Evolutionary conservation across 148 eudicot genomes (phyloP).

Genomic region (Vaccinium corymbosum): DNA sequence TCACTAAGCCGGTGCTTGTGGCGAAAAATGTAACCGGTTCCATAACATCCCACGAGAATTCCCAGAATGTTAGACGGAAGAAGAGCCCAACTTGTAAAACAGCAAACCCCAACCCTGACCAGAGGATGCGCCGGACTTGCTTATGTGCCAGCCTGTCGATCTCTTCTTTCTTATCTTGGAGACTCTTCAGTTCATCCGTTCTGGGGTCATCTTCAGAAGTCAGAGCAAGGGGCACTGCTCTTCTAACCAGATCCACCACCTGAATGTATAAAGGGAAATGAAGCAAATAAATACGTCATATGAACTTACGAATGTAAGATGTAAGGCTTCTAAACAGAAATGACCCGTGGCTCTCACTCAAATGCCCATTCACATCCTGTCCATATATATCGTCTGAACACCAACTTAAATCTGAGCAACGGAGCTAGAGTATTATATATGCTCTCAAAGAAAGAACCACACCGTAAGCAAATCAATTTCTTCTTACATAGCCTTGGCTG

Average conservation of each 20-base stretch:
- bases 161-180: constrained; percentile 63
- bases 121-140: constrained; percentile 73
- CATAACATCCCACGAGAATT: constrained; percentile 97
- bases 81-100: constrained; percentile 66
- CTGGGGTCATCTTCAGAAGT: constrained; percentile 78
- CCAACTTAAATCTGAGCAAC: not conserved
- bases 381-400: not conserved
- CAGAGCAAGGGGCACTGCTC: constrained; percentile 74
- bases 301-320: not conserved
- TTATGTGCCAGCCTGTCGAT: constrained; percentile 73
- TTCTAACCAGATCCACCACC: constrained; percentile 87
- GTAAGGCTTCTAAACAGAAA: not conserved
- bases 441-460: not conserved
- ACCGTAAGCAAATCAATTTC: not conserved
- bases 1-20: constrained; percentile 53
- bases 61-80: constrained; percentile 95
- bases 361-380: not conserved
- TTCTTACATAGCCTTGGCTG: not conserved
- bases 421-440: not conserved
- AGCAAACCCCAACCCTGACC: constrained; percentile 74
- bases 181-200: constrained; percentile 58
- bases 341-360: not conserved
- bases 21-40: constrained; percentile 87
- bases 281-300: not conserved
- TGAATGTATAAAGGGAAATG: constrained; percentile 19